Evolutionary conservation across 805 yeast species (phyloP), one percentile per base, ranked within the genome.

Genomic region (Lachancea meyersii): DNA sequence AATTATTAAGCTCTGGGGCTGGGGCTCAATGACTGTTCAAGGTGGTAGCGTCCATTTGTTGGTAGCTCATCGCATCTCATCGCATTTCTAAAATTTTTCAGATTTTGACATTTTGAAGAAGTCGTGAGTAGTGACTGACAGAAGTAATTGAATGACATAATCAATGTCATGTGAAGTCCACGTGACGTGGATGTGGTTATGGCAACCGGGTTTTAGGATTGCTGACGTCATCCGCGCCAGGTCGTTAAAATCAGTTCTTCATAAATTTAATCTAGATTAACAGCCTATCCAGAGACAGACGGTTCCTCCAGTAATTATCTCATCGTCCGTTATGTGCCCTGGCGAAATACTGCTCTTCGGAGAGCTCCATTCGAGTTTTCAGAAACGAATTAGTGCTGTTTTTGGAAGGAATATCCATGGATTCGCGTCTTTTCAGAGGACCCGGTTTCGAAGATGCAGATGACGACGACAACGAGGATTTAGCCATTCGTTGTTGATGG

Each of bases 381-480:
- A 61, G 39, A 31, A 50, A 52, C 2, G 49, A 47, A 26, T 45
- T 52, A 22, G 52, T 53, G 30, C 51, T 50, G 23, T 52, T 60
- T 46, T 56, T 58, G 14, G 54, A 50, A 11, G 65, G 66, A 13
- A 61, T 61, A 42, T 60, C 64, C 54, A 61, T 61, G 3, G 64
- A 59, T 34, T 49, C 54, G 8, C 64, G 45, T 40, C 64, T 41
- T 17, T 7, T 22, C 8, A 31, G 14, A 3, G 41, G 24, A 8
- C 16, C 34, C 21, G 36, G 16, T 16, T 28, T 33, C 23, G 23
- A 8, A 26, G 28, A 32, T 10, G 7, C 19, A 19, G 43, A 10
- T 5, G 28, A 26, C 28, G 28, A 26, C 4, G 28, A 26, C 28
- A 26, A 26, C 28, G 28, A 26, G 13, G 28, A 30, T 14, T 56